phyloP scores from a whole-genome alignment of 306 rosid genomes.

The Macrotyloma uniflorum region DNA sequence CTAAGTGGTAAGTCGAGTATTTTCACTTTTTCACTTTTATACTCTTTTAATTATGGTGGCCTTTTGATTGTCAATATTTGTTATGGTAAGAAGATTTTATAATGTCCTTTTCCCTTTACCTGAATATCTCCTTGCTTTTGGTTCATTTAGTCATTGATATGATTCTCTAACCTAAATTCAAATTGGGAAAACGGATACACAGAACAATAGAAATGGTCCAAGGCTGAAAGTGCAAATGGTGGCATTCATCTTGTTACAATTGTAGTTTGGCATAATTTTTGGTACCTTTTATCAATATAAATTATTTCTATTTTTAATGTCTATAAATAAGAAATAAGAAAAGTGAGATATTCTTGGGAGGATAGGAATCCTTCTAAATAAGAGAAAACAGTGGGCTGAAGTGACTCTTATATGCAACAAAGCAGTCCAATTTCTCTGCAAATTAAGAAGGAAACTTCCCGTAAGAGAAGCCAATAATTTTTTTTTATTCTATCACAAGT shows the following conservation, averaged over 20 bases:
- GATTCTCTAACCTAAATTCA: not conserved
- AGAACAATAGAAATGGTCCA: not conserved
- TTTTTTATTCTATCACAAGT: too few relatives aligned
- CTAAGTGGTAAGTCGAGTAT: conserved; percentile 72
- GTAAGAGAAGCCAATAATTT: not conserved
- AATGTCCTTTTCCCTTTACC: conserved; percentile 1
- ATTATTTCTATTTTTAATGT: not conserved
- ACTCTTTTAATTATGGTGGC: not conserved
- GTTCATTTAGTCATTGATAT: not conserved
- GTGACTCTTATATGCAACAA: not conserved
- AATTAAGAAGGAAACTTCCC: not conserved
- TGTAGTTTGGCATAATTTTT: not conserved
- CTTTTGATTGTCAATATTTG: conserved; percentile 13
- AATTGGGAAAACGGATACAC: not conserved
- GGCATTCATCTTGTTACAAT: not conserved
- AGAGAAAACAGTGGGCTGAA: not conserved
- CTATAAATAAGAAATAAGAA: not conserved
- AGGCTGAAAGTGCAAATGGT: conserved; percentile 17
- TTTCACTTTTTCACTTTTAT: not conserved
- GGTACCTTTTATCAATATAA: not conserved
- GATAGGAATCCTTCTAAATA: not conserved
- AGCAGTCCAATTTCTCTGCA: not conserved
- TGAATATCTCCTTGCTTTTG: conserved; percentile 2
- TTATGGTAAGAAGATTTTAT: conserved; percentile 1
- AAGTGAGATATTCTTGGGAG: not conserved